phyloP scores from a whole-genome alignment of 306 rosid species.

The Pueraria montana region DNA sequence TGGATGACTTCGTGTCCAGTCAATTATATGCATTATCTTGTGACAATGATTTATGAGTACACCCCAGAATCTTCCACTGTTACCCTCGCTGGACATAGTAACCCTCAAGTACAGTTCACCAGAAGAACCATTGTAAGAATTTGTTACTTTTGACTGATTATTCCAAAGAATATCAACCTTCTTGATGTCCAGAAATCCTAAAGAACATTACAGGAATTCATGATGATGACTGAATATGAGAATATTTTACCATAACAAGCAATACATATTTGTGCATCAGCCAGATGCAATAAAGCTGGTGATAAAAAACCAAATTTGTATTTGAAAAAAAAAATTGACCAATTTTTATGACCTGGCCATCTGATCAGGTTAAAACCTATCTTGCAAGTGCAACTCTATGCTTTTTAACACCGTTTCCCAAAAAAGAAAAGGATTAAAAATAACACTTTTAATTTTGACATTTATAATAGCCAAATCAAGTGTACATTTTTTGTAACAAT shows the following conservation, averaged over 20 bases:
- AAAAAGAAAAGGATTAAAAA: neutral
- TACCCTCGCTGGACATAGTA: slow-evolving; percentile 63
- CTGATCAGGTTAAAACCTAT: slow-evolving; percentile 1
- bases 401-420: slow-evolving; percentile 30
- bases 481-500: slow-evolving; percentile 8
- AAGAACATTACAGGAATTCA: slow-evolving; percentile 44
- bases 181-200: slow-evolving; percentile 82
- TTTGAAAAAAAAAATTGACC: neutral
- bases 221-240: slow-evolving; percentile 21
- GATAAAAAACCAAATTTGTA: neutral
- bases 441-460: slow-evolving; percentile 1
- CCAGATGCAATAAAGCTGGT: slow-evolving; percentile 17
- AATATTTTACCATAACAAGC: slow-evolving; percentile 25
- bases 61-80: slow-evolving; percentile 69
- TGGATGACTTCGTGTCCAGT: slow-evolving; percentile 97
- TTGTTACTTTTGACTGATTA: slow-evolving; percentile 63
- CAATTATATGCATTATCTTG: slow-evolving; percentile 76
- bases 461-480: slow-evolving; percentile 19
- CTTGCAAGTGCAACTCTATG: slow-evolving; percentile 35
- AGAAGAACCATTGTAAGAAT: slow-evolving; percentile 48
- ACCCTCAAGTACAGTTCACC: slow-evolving; percentile 91
- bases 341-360: neutral
- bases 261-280: slow-evolving; percentile 21
- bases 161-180: slow-evolving; percentile 88
- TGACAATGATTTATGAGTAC: slow-evolving; percentile 68